Evolutionary conservation across 148 eudicot species (phyloP), one percentile per base, ranked within the genome.

Genomic region (Silene latifolia): DNA sequence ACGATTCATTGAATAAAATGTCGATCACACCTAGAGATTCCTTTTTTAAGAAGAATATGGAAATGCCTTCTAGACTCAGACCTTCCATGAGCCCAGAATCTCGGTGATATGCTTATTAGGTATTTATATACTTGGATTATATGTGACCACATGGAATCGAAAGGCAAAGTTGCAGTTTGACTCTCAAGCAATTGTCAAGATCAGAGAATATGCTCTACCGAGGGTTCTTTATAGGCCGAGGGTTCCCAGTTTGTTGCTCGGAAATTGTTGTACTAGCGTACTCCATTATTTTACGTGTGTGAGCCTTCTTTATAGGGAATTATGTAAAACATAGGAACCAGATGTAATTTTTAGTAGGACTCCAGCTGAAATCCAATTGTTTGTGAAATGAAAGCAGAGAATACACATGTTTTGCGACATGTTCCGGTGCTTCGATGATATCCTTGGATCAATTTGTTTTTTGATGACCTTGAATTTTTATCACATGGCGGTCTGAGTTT

Each of bases 51-150:
- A 89, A 60, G 42, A 88, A 48, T 23, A 69, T 64, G 86, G 86
- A 85, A 80, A 95, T 95, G 97, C 97, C 99, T 27, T 90, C 99
- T 1, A 88, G 74, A 84, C 89, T 95, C 48, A 83, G 99, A 74
- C 98, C 99, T 64, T 95, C 99, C 12, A 85, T 80, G 35, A 95
- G 96, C 72, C 97, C 98, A 0, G 88, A 88, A 73, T 90, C 92
- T 19, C 69, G 80, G 80, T 93, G 78, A 81, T 67, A 21, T 6
- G n/a, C 48, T 25, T n/a, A 29, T 63, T 7, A 32, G 0, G 24
- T 12, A 59, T 72, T 44, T n/a, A 9, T 54, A 42, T 32, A 24
- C 56, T 10, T 14, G 19, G 6, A 19, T 67, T 60, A 17, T 23
- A 70, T 24, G 44, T 15, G 60, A 70, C 11, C 4, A 23, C 60